phyloP scores from a whole-genome alignment of 2,329 filamentous ascomycete species.

The Cladophialophora carrionii region DNA sequence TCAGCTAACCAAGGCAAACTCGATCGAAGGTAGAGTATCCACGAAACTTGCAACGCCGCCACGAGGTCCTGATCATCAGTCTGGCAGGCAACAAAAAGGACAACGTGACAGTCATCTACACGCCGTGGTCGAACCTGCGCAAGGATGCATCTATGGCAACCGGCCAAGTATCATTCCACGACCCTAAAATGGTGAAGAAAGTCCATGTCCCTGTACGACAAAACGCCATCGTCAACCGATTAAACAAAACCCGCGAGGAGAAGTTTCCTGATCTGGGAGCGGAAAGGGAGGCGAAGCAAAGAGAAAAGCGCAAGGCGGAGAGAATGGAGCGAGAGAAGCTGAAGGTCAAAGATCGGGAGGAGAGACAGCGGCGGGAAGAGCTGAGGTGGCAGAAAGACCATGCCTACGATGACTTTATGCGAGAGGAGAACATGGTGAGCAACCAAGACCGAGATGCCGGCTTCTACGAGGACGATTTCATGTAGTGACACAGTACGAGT shows the following conservation, averaged over 20 bases:
- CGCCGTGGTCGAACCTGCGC: slow-evolving; percentile 92
- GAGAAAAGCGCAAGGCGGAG: slow-evolving; percentile 72
- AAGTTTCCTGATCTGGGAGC: slow-evolving; percentile 79
- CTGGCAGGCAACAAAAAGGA: slow-evolving; percentile 93
- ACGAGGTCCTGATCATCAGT: slow-evolving; percentile 22
- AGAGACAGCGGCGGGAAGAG: slow-evolving; percentile 75
- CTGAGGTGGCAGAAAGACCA: slow-evolving; percentile 97
- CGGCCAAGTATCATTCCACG: slow-evolving; percentile 93
- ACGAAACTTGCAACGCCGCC: slow-evolving; percentile 35
- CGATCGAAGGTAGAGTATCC: slow-evolving; percentile 77
- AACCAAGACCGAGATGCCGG: slow-evolving; percentile 81
- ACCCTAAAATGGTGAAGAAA: slow-evolving; percentile 78
- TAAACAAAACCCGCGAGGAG: slow-evolving; percentile 95
- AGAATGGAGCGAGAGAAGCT: slow-evolving; percentile 48
- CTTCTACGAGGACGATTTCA: slow-evolving; percentile 86
- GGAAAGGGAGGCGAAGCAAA: slow-evolving; percentile 77
- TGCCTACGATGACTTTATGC: slow-evolving; percentile 91
- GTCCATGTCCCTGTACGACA: slow-evolving; percentile 78
- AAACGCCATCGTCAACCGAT: slow-evolving; percentile 91
- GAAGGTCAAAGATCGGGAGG: slow-evolving; percentile 47
- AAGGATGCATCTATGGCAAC: slow-evolving; percentile 96
- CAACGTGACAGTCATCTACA: slow-evolving; percentile 95
- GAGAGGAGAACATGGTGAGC: slow-evolving; percentile 79
- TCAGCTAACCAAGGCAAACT: slow-evolving; percentile 98
- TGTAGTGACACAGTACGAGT: slow-evolving; percentile 60